Percentiles rank a stretch among this genome's conserved stretches.
Conservation (phyloP, 2,329 filamentous ascomycete species). For the Ceratocystis huliohia region DNA sequence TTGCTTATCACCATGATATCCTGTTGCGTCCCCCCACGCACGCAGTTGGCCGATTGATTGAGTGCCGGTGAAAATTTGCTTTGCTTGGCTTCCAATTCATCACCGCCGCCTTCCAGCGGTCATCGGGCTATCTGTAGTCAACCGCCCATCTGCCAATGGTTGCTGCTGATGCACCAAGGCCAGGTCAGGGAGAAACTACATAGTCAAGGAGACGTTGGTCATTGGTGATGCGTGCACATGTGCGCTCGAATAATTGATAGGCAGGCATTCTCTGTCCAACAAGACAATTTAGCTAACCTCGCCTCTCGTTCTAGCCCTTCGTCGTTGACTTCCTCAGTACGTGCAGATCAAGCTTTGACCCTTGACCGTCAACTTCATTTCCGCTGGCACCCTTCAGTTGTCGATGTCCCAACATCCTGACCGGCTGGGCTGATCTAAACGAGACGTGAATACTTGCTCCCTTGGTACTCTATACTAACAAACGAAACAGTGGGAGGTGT, state of each 20-base stretch:
- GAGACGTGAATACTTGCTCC: background rate
- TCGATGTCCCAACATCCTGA: background rate
- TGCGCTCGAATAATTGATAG: background rate
- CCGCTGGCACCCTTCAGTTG: background rate
- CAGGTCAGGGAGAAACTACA: background rate
- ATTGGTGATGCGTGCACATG: background rate
- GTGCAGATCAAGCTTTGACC: conserved; percentile 33
- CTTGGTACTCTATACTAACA: conserved; percentile 22
- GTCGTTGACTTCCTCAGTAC: conserved; percentile 97
- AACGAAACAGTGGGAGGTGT: conserved; percentile 84
- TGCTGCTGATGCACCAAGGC: background rate
- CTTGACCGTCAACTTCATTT: background rate
- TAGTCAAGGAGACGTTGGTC: background rate
- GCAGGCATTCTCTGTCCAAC: background rate
- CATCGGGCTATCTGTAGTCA: background rate
- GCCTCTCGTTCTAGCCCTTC: conserved; percentile 54
- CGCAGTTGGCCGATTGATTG: background rate
- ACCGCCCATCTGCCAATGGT: background rate
- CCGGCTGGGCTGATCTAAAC: background rate
- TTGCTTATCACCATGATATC: background rate
- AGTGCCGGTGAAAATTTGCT: background rate
- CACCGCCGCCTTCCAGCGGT: background rate
- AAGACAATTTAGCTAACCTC: background rate
- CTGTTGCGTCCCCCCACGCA: background rate
- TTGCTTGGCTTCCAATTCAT: background rate